Conservation (phyloP, 345 rosid genomes). For the Euphorbia tirucalli region DNA sequence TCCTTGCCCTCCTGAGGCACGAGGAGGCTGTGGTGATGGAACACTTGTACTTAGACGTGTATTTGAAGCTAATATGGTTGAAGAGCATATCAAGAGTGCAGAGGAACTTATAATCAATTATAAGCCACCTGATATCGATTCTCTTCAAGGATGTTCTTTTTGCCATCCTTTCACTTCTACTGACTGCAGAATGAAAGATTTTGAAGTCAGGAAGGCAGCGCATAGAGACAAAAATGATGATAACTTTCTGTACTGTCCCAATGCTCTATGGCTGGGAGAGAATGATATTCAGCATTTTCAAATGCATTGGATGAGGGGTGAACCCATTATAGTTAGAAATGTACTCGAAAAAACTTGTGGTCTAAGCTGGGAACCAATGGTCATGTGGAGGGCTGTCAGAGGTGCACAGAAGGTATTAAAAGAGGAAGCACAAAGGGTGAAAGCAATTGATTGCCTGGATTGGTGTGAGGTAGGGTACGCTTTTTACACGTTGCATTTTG, state of each 20-base stretch:
- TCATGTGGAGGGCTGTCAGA: slow-evolving; percentile 58
- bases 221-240: slow-evolving; percentile 38
- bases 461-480: slow-evolving; percentile 48
- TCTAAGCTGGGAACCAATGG: slow-evolving; percentile 72
- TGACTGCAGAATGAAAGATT: slow-evolving; percentile 15
- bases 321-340: slow-evolving; percentile 52
- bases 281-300: slow-evolving; percentile 46
- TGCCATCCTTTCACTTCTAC: slow-evolving; percentile 24
- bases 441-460: slow-evolving; percentile 56
- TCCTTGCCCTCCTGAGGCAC: slow-evolving; percentile 59
- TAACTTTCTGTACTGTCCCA: slow-evolving; percentile 49
- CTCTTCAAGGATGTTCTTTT: slow-evolving; percentile 40
- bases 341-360: slow-evolving; percentile 47
- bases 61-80: slow-evolving; percentile 39
- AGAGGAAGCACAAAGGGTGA: slow-evolving; percentile 42
- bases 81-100: slow-evolving; percentile 40
- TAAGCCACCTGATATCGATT: slow-evolving; percentile 29
- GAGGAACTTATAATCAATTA: slow-evolving; percentile 44
- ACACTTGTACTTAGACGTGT: slow-evolving; percentile 50
- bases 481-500: slow-evolving; percentile 12
- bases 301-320: slow-evolving; percentile 57
- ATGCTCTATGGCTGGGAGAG: slow-evolving; percentile 33
- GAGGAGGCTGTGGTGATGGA: slow-evolving; percentile 61
- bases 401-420: slow-evolving; percentile 41
- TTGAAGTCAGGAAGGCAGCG: slow-evolving; percentile 46